Conservation (phyloP, 208 protist genomes). For the Trypanosoma caninum region DNA sequence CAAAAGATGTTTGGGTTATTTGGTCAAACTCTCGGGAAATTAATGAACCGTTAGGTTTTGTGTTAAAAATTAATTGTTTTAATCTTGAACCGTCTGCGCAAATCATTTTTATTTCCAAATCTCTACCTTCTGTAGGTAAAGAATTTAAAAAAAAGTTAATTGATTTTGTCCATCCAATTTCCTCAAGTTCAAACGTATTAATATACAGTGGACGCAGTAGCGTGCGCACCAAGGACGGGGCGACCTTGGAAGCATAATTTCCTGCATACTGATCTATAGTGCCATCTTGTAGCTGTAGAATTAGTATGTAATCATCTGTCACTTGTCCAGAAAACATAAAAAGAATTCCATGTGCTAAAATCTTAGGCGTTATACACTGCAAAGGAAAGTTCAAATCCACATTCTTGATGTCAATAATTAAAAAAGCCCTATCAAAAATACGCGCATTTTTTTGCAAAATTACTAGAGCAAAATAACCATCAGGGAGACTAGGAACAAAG, state of each 20-base stretch:
- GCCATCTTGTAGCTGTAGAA: constrained; percentile 25
- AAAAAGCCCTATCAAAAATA: constrained; percentile 11
- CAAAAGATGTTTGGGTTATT: too few relatives aligned
- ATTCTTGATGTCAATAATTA: constrained; percentile 9
- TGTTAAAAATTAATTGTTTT: constrained; percentile 6
- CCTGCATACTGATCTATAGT: constrained; percentile 18
- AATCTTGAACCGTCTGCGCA: constrained; percentile 5
- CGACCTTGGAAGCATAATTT: neutral
- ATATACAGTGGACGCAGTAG: neutral
- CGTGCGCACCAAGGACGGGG: constrained; percentile 3
- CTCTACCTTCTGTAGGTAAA: neutral
- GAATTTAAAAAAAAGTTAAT: constrained; percentile 10
- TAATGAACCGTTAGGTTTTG: neutral
- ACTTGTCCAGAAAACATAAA: neutral
- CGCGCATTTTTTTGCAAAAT: constrained; percentile 8
- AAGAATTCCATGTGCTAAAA: constrained; percentile 8
- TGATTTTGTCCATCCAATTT: constrained; percentile 1
- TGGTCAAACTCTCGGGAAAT: neutral
- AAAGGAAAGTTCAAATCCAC: constrained; percentile 14
- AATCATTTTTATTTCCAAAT: constrained; percentile 1
- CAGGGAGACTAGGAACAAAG: constrained; percentile 9
- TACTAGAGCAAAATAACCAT: constrained; percentile 3
- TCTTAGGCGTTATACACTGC: neutral
- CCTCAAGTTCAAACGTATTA: neutral
- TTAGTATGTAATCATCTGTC: constrained; percentile 16